Evolutionary conservation across 805 yeast genomes (phyloP), one percentile per base, ranked within the genome.

Genomic region (Candida nanaspora): DNA sequence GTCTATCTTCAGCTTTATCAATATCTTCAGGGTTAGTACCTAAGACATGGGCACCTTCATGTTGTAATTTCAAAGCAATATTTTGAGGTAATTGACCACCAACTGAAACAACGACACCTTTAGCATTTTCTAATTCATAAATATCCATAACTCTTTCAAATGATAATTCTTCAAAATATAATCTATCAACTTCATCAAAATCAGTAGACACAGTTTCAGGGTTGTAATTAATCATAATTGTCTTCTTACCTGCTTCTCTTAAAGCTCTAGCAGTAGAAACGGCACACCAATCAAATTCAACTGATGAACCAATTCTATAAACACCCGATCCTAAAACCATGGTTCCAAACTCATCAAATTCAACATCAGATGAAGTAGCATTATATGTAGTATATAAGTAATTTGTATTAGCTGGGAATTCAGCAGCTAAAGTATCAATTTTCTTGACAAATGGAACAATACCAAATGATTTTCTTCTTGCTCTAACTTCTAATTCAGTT

Each of bases 251-350:
- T 41, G 78, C 72, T 40, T 78, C 83, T 64, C 98, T 80, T 55
- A 91, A 78, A 34, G 97, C 88, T 62, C 97, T 81, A 42, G 95
- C 96, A 43, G 98, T 85, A 48, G 93, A 78, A 48, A 91, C 98
- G 41, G 98, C 98, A 74, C 98, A 91, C 98, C 98, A 91, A 66
- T 91, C 98, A 57, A 91, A 91, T 69, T 93, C 98, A 41, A 91
- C 98, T 26, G 97, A 88, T 2, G 97, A 89, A 44, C 98, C 98
- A 63, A 91, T 91, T 66, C 98, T 80, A 77, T 91, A 91, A 39
- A 93, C 98, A 71, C 98, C 98, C n/a, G 97, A 88, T 41, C 98
- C 98, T 53, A 91, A 74, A 32, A 91, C 98, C 78, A 93, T 70
- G 46, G 93, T 83, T 58, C 98, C 98, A 50, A 85, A 74, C 44